phyloP scores from a whole-genome alignment of 1,284 basidiomycete species.

The Fomitopsis betulina region DNA sequence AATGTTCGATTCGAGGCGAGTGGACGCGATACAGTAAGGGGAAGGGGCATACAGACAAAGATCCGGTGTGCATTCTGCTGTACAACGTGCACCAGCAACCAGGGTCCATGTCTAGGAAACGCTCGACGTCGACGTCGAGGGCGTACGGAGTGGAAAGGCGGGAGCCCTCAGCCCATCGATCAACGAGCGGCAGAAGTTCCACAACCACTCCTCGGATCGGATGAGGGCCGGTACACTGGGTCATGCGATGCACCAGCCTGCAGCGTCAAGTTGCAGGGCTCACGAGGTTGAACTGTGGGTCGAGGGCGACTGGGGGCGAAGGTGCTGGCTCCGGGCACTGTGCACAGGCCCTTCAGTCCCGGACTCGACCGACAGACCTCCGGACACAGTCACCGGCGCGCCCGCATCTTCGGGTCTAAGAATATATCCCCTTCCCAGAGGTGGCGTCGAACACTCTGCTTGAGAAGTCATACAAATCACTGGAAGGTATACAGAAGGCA shows the following conservation, averaged over 20 bases:
- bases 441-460: constrained; percentile 14
- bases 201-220: constrained; percentile 19
- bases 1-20: constrained; percentile 8
- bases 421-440: constrained; percentile 16
- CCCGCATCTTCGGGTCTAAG: constrained; percentile 10
- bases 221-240: constrained; percentile 6
- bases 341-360: constrained; percentile 15
- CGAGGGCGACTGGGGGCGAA: constrained; percentile 6
- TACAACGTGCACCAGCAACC: background rate
- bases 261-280: constrained; percentile 42
- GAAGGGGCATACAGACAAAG: background rate
- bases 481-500: constrained; percentile 5
- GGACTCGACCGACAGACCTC: constrained; percentile 12
- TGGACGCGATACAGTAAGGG: constrained; percentile 6
- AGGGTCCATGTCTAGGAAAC: constrained; percentile 1
- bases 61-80: constrained; percentile 3
- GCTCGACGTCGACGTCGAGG: constrained; percentile 6
- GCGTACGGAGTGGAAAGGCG: constrained; percentile 9
- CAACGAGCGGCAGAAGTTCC: constrained; percentile 31
- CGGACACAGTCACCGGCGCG: constrained; percentile 7
- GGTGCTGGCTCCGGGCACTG: constrained; percentile 24
- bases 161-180: constrained; percentile 28
- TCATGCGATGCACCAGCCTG: constrained; percentile 31
- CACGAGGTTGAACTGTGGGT: constrained; percentile 19
- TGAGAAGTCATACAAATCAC: constrained; percentile 4